These are phyloP conservation scores for Acorus calamus DNA, from an alignment of 106 monocot genomes.

Conservation along the genomic window DNA sequence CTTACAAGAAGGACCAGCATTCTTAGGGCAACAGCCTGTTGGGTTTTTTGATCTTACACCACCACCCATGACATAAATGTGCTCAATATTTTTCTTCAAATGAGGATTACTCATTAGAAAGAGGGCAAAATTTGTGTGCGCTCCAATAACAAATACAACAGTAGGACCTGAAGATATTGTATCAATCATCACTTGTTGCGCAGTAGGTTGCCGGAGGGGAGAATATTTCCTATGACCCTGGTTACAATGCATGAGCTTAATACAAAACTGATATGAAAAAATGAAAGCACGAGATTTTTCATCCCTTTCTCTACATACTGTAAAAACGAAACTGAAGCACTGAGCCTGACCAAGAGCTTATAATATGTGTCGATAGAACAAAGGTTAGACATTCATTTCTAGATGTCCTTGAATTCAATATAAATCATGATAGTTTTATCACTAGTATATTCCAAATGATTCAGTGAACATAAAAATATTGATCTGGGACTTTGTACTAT, in stretches of 20 bases:
- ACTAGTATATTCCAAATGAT: too few species aligned
- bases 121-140: slow-evolving; percentile 71
- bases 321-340: too few species aligned
- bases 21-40: slow-evolving; percentile 59
- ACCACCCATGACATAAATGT: slow-evolving; percentile 87
- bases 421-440: too few species aligned
- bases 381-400: too few species aligned
- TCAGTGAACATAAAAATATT: too few species aligned
- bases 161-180: slow-evolving; percentile 75
- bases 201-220: slow-evolving; percentile 64
- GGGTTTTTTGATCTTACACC: slow-evolving; percentile 73
- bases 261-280: neutral
- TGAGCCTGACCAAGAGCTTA: too few species aligned
- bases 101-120: slow-evolving; percentile 82
- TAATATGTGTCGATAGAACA: too few species aligned
- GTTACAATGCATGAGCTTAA: slow-evolving; percentile 2
- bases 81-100: slow-evolving; percentile 73
- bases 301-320: too few species aligned
- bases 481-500: too few species aligned
- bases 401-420: too few species aligned
- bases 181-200: slow-evolving; percentile 62
- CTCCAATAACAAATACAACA: slow-evolving; percentile 48
- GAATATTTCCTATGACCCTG: slow-evolving; percentile 68
- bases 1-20: slow-evolving; percentile 18
- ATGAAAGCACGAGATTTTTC: neutral